Evolutionary conservation across 345 rosid genomes (phyloP).

Genomic region (Excoecaria cochinchinensis): DNA sequence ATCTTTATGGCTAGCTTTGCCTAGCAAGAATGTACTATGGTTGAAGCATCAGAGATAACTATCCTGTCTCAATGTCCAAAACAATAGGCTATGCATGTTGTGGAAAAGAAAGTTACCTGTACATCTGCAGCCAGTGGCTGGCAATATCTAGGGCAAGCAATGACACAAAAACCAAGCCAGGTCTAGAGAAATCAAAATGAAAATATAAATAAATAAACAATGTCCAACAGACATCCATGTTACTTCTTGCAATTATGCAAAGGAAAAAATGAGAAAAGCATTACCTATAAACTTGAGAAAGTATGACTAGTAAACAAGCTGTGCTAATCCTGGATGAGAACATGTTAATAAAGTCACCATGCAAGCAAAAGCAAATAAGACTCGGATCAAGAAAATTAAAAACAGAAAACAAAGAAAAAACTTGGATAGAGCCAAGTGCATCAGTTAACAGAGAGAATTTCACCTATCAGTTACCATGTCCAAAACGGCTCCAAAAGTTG

Average conservation of each 20-base stretch:
- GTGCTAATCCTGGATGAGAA: conserved; percentile 82
- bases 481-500: conserved; percentile 94
- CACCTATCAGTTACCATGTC: conserved; percentile 98
- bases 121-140: conserved; percentile 97
- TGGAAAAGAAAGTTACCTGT: conserved; percentile 50
- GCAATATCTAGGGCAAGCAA: conserved; percentile 84
- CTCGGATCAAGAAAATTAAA: background rate
- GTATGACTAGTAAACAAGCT: conserved; percentile 84
- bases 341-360: conserved; percentile 16
- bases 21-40: conserved; percentile 82
- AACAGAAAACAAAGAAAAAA: conserved; percentile 3
- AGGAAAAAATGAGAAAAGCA: conserved; percentile 11
- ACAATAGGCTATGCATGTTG: background rate
- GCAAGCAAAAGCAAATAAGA: background rate
- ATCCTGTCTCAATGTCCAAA: background rate
- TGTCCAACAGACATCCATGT: background rate
- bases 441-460: background rate
- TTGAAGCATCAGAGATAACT: conserved; percentile 21
- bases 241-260: background rate
- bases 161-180: conserved; percentile 80
- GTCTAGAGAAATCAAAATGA: conserved; percentile 47
- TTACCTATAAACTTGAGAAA: conserved; percentile 81
- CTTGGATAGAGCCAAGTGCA: background rate
- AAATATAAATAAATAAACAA: background rate
- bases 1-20: conserved; percentile 92